Evolutionary conservation across 2,329 filamentous ascomycete species (phyloP).

Genomic region (Cryphonectria carpinicola): DNA sequence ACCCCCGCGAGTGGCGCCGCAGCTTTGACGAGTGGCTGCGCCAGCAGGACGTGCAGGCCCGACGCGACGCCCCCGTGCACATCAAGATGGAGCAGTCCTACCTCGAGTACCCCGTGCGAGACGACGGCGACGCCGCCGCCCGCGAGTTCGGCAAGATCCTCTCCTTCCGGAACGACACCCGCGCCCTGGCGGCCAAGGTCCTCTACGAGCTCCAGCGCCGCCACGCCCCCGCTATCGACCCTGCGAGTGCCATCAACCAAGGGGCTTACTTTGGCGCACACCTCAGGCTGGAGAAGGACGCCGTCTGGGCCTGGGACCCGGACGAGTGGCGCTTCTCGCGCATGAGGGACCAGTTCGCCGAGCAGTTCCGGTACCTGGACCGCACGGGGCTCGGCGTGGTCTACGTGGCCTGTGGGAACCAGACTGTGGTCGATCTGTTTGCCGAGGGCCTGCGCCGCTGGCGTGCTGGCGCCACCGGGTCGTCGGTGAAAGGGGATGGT

Average conservation of each 20-base stretch:
- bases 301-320: conserved; percentile 37
- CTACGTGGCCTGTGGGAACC: conserved; percentile 39
- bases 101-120: conserved; percentile 42
- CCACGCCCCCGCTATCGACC: conserved; percentile 34
- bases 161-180: conserved; percentile 39
- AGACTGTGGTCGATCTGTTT: conserved; percentile 36
- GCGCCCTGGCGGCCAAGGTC: conserved; percentile 36
- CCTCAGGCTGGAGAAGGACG: conserved; percentile 39
- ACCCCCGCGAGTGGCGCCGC: conserved; percentile 36
- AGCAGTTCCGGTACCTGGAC: conserved; percentile 35
- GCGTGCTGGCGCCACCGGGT: conserved; percentile 10
- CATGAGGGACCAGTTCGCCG: conserved; percentile 38
- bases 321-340: conserved; percentile 39
- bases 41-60: conserved; percentile 30
- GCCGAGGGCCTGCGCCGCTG: conserved; percentile 26
- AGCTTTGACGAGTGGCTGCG: conserved; percentile 38
- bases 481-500: not conserved
- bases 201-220: conserved; percentile 32
- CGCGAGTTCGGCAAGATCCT: conserved; percentile 41
- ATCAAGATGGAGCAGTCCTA: conserved; percentile 40
- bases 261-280: conserved; percentile 39
- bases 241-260: conserved; percentile 32
- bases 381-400: conserved; percentile 34
- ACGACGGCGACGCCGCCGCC: conserved; percentile 41
- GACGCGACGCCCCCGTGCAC: conserved; percentile 33